Evolutionary conservation across 768 basidiomycete species (phyloP).

Genomic region (Panellus pusillus): DNA sequence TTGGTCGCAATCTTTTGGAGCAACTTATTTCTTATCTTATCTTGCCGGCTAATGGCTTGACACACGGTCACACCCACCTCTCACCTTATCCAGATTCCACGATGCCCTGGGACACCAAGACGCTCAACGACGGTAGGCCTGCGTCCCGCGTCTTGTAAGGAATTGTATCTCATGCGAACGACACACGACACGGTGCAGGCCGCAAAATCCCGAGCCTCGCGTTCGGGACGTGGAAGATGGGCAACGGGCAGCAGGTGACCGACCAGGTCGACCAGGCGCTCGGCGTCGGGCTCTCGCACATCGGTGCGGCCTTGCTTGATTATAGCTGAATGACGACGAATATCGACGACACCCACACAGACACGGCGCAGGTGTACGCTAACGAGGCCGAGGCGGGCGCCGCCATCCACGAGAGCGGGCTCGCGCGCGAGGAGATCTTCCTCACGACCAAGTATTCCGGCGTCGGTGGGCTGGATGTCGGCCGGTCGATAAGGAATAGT

Average conservation of each 20-base stretch:
- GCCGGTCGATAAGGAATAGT: conserved; percentile 56
- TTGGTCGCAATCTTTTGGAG: too few species aligned
- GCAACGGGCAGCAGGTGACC: conserved; percentile 51
- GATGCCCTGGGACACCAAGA: conserved; percentile 65
- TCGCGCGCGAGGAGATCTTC: conserved; percentile 55
- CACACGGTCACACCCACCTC: too few species aligned
- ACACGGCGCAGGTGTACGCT: conserved; percentile 61
- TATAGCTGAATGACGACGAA: too few species aligned
- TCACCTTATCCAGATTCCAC: conserved; percentile 10
- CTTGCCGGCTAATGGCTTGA: too few species aligned
- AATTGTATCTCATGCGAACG: not conserved
- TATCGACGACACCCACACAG: conserved; percentile 30
- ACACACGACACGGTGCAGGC: conserved; percentile 30
- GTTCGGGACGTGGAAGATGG: conserved; percentile 68
- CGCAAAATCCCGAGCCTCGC: conserved; percentile 52
- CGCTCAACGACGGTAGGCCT: conserved; percentile 56
- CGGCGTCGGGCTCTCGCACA: conserved; percentile 58
- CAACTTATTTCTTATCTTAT: too few species aligned
- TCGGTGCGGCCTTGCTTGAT: too few species aligned
- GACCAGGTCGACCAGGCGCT: conserved; percentile 64
- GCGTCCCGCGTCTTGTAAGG: too few species aligned
- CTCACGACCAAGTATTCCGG: conserved; percentile 71
- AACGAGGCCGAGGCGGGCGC: conserved; percentile 60
- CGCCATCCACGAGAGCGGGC: conserved; percentile 55
- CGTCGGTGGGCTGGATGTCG: conserved; percentile 47